Evolutionary conservation across 2,329 filamentous ascomycete genomes (phyloP).

Genomic region (Paecilomyces variotii): DNA sequence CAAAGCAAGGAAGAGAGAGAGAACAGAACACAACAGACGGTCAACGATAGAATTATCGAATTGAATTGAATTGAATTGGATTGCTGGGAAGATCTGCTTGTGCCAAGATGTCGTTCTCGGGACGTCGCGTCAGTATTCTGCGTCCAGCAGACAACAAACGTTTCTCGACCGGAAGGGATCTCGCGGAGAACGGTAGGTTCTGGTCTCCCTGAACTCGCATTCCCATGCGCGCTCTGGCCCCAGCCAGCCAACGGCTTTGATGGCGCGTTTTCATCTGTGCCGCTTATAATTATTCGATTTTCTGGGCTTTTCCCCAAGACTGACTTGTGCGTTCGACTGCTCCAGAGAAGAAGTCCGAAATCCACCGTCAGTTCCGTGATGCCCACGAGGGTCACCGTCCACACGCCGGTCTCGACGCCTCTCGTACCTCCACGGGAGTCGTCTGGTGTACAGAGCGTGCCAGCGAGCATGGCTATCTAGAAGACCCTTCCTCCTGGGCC

Average conservation of each 20-base stretch:
- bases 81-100: background rate
- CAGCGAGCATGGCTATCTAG: conserved; percentile 77
- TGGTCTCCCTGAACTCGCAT: background rate
- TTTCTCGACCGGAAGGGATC: conserved; percentile 36
- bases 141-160: conserved; percentile 29
- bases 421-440: conserved; percentile 82
- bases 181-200: conserved; percentile 38
- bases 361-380: conserved; percentile 81
- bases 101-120: conserved; percentile 38
- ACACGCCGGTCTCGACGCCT: conserved; percentile 83
- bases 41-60: background rate
- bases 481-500: conserved; percentile 76
- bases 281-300: too few relatives aligned
- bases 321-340: conserved; percentile 1
- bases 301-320: background rate
- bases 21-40: conserved; percentile 5
- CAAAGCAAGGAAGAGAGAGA: background rate
- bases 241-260: background rate
- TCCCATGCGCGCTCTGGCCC: background rate
- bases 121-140: conserved; percentile 37
- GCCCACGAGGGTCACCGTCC: conserved; percentile 86
- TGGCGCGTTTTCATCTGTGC: too few relatives aligned
- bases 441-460: conserved; percentile 70
- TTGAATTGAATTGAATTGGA: too few relatives aligned
- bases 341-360: conserved; percentile 70